These are phyloP conservation scores for Leucocoprinus birnbaumii DNA, from an alignment of 768 basidiomycete species.

Conservation along the genomic window DNA sequence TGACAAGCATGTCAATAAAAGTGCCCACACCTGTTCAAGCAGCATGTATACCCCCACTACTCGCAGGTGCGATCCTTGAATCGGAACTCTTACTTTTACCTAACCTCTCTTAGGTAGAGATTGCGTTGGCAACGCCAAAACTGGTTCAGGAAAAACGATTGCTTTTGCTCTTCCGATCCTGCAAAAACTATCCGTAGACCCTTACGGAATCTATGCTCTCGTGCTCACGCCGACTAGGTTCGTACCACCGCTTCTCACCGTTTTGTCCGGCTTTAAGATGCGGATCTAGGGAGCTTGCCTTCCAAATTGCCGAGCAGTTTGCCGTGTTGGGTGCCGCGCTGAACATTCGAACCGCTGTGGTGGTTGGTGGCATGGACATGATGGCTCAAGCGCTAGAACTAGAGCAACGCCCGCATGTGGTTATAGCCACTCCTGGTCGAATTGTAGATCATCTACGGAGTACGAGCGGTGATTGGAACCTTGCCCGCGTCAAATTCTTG, in stretches of 20 bases:
- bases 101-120: slow-evolving; percentile 63
- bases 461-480: slow-evolving; percentile 76
- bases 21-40: slow-evolving; percentile 85
- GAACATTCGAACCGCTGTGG: slow-evolving; percentile 79
- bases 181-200: slow-evolving; percentile 83
- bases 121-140: slow-evolving; percentile 97
- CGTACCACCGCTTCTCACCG: neutral
- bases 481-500: slow-evolving; percentile 82
- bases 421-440: slow-evolving; percentile 94
- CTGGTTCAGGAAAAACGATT: slow-evolving; percentile 96
- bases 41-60: slow-evolving; percentile 85
- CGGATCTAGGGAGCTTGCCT: slow-evolving; percentile 85
- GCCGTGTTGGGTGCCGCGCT: slow-evolving; percentile 82
- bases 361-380: slow-evolving; percentile 99
- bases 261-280: neutral
- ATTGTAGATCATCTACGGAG: slow-evolving; percentile 88
- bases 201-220: slow-evolving; percentile 92
- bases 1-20: slow-evolving; percentile 82
- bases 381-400: slow-evolving; percentile 90
- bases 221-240: slow-evolving; percentile 92
- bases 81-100: neutral
- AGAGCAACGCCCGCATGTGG: slow-evolving; percentile 81
- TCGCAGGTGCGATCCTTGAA: slow-evolving; percentile 53
- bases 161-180: slow-evolving; percentile 96
- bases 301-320: slow-evolving; percentile 97